Evolutionary conservation across 2,329 filamentous ascomycete genomes (phyloP).

Genomic region (Ophiobolus disseminans): DNA sequence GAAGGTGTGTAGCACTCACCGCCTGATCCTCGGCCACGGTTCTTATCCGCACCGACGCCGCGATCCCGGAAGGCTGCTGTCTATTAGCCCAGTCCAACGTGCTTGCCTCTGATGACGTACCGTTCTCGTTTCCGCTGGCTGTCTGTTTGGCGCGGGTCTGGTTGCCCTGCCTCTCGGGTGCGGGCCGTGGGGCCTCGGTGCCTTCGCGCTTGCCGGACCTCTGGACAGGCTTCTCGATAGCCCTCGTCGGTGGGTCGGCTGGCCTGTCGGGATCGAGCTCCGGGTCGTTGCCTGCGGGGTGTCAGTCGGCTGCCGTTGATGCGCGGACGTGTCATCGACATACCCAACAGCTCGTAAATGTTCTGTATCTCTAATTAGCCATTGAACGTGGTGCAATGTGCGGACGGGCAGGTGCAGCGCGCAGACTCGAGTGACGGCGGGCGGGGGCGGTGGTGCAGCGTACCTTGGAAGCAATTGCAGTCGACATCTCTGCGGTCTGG

Average conservation of each 20-base stretch:
- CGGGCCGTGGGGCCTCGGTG: conserved; percentile 68
- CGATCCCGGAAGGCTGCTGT: conserved; percentile 85
- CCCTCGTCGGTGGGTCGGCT: conserved; percentile 81
- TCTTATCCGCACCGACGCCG: conserved; percentile 78
- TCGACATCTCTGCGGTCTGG: conserved; percentile 50
- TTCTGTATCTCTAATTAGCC: conserved; percentile 69
- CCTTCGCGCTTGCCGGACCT: conserved; percentile 88
- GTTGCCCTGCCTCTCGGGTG: conserved; percentile 44
- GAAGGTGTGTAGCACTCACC: conserved; percentile 29
- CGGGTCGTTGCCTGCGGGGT: conserved; percentile 68
- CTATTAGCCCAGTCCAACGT: conserved; percentile 25
- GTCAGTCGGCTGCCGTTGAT: conserved; percentile 27
- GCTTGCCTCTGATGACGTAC: conserved; percentile 63
- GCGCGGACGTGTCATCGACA: conserved; percentile 22
- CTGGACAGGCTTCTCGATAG: conserved; percentile 81
- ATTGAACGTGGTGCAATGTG: conserved; percentile 5
- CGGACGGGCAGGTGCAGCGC: conserved; percentile 1
- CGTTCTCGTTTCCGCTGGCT: conserved; percentile 81
- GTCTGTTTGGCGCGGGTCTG: conserved; percentile 51
- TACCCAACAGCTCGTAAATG: conserved; percentile 98
- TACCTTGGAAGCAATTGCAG: conserved; percentile 55
- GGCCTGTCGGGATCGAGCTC: conserved; percentile 76
- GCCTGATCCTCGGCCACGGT: conserved; percentile 70
- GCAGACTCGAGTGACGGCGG: conserved; percentile 17
- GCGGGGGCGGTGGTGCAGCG: conserved; percentile 27